Conservation (phyloP, 148 eudicot species). For the Arbutus unedo region DNA sequence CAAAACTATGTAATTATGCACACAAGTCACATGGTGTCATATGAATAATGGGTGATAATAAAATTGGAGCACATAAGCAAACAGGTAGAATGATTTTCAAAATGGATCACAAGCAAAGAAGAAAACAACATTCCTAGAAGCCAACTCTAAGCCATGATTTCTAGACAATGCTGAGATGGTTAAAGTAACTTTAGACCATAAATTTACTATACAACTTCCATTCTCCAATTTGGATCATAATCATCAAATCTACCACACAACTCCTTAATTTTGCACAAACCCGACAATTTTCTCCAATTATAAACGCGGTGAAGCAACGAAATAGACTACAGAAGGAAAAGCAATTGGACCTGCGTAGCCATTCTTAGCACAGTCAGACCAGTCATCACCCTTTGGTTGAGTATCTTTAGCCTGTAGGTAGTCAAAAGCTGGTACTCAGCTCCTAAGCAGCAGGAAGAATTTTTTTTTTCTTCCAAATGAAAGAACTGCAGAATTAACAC, state of each 20-base stretch:
- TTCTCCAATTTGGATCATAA: not conserved
- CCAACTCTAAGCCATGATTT: not conserved
- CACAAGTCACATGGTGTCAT: not conserved
- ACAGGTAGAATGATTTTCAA: not conserved
- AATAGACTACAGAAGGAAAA: not conserved
- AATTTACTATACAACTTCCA: not conserved
- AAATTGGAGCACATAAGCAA: not conserved
- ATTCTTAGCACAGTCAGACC: slow-evolving; percentile 78
- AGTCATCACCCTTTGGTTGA: slow-evolving; percentile 48
- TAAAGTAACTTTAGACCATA: not conserved
- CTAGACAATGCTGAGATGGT: not conserved
- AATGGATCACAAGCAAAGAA: not conserved
- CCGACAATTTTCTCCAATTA: not conserved
- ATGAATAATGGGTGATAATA: not conserved
- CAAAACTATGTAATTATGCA: not conserved
- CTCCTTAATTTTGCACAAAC: not conserved
- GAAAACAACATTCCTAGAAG: not conserved
- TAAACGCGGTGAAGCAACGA: not conserved
- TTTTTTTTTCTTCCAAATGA: not conserved
- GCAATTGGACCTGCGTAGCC: slow-evolving; percentile 67
- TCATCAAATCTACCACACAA: not conserved
- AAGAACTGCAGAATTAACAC: not conserved
- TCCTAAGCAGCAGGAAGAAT: not conserved
- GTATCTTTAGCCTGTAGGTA: slow-evolving; percentile 34
- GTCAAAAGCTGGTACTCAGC: slow-evolving; percentile 19